A percentile compares a stretch with the other conserved stretches of the same genome.
Evolutionary conservation across 1,284 basidiomycete species (phyloP).

Genomic region (Hypsizygus ulmarius): DNA sequence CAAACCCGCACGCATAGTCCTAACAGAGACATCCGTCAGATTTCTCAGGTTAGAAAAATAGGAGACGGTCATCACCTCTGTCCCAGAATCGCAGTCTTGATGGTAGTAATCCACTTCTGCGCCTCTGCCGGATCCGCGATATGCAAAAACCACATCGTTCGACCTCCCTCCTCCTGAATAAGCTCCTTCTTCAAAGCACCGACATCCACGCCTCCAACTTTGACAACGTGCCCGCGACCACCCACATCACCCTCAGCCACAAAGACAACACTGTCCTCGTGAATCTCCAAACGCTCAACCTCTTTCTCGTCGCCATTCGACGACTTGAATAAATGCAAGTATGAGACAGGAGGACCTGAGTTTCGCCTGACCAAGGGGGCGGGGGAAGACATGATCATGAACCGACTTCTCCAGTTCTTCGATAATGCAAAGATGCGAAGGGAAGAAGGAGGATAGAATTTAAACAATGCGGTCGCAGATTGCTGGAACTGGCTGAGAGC

Average conservation of each 20-base stretch:
- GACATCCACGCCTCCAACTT: slow-evolving; percentile 61
- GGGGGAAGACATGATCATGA: slow-evolving; percentile 58
- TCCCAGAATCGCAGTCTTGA: slow-evolving; percentile 67
- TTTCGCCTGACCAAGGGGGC: slow-evolving; percentile 30
- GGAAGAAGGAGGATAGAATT: slow-evolving; percentile 64
- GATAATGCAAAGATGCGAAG: slow-evolving; percentile 67
- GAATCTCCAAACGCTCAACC: slow-evolving; percentile 69
- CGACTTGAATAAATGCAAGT: slow-evolving; percentile 72
- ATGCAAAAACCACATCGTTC: slow-evolving; percentile 68
- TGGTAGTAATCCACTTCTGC: slow-evolving; percentile 69
- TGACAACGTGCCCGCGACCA: slow-evolving; percentile 61
- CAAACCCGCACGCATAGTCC: slow-evolving; percentile 65
- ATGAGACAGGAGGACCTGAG: slow-evolving; percentile 42
- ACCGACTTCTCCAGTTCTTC: slow-evolving; percentile 69
- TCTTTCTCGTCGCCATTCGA: slow-evolving; percentile 57
- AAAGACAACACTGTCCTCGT: slow-evolving; percentile 70
- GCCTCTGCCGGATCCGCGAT: slow-evolving; percentile 57
- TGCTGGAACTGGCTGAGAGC: slow-evolving; percentile 50
- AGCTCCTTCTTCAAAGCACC: slow-evolving; percentile 47
- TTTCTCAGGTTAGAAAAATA: neutral
- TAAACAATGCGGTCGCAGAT: slow-evolving; percentile 52
- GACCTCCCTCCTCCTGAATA: slow-evolving; percentile 45
- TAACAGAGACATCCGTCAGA: slow-evolving; percentile 25
- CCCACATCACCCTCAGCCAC: slow-evolving; percentile 68
- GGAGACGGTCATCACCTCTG: slow-evolving; percentile 51